phyloP scores from a whole-genome alignment of 352 stramenopile genomes.

The Elongisporangium senticosum region DNA sequence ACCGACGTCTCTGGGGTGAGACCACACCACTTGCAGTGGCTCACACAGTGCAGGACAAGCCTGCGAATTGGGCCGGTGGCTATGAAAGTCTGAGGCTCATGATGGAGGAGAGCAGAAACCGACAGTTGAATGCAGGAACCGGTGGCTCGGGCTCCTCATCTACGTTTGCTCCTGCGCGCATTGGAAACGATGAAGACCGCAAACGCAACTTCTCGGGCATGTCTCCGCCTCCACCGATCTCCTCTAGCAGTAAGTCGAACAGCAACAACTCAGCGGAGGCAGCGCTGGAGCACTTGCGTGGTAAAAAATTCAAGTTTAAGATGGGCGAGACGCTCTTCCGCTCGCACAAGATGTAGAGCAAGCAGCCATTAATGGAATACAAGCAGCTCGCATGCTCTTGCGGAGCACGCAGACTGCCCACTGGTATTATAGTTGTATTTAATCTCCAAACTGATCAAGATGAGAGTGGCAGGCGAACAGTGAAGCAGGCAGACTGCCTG shows the following conservation, averaged over 20 bases:
- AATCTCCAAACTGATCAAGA: no score
- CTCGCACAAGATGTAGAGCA: constrained; percentile 69
- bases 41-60: constrained; percentile 80
- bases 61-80: constrained; percentile 65
- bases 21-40: constrained; percentile 73
- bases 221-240: neutral
- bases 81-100: constrained; percentile 77
- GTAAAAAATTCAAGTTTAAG: constrained; percentile 87
- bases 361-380: neutral
- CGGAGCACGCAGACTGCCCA: neutral
- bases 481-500: no score
- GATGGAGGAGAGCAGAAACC: constrained; percentile 83
- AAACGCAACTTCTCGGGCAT: constrained; percentile 27
- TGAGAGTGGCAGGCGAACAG: neutral
- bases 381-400: neutral
- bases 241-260: constrained; percentile 7
- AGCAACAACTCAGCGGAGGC: constrained; percentile 25
- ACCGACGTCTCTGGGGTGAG: constrained; percentile 77
- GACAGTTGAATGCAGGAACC: constrained; percentile 20
- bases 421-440: no score
- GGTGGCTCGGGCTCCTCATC: neutral
- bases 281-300: constrained; percentile 62
- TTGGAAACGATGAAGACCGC: constrained; percentile 24
- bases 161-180: neutral
- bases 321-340: constrained; percentile 73